These are phyloP conservation scores for Bretschneidera sinensis DNA, from an alignment of 345 rosid species.

Conservation along the genomic window DNA sequence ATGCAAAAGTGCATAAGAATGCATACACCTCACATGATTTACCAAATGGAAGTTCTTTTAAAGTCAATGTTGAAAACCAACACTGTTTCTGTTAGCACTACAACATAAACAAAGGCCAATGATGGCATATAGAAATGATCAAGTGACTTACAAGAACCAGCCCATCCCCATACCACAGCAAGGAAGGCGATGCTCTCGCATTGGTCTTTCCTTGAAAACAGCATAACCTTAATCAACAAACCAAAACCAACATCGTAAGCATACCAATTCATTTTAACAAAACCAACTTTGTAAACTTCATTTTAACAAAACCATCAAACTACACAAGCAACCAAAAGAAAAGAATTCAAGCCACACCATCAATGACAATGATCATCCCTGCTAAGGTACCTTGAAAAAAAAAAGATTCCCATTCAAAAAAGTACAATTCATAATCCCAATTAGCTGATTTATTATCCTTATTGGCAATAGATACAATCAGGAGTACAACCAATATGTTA, in stretches of 20 bases:
- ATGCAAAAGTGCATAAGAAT: neutral
- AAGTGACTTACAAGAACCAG: conserved; percentile 81
- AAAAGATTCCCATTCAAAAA: too few relatives aligned
- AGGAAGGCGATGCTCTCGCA: conserved; percentile 52
- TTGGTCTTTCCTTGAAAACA: conserved; percentile 42
- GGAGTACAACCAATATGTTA: too few relatives aligned
- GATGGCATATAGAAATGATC: neutral
- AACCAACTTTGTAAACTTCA: neutral
- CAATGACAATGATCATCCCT: too few relatives aligned
- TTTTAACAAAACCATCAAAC: neutral
- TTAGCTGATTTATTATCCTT: too few relatives aligned
- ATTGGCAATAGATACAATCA: too few relatives aligned
- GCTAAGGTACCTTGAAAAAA: too few relatives aligned
- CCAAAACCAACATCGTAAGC: conserved; percentile 4
- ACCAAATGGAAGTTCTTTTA: too few relatives aligned
- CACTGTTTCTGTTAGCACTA: neutral
- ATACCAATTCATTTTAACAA: conserved; percentile 7
- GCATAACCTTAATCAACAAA: conserved; percentile 46
- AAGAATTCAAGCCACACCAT: too few relatives aligned
- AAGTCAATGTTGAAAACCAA: too few relatives aligned
- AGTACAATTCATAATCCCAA: too few relatives aligned
- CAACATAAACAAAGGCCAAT: neutral
- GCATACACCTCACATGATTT: neutral
- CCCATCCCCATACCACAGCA: conserved; percentile 89
- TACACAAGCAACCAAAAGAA: too few relatives aligned